Percentiles rank a stretch among this genome's conserved stretches.
Conservation (phyloP, 345 rosid genomes). For the Acer negundo region DNA sequence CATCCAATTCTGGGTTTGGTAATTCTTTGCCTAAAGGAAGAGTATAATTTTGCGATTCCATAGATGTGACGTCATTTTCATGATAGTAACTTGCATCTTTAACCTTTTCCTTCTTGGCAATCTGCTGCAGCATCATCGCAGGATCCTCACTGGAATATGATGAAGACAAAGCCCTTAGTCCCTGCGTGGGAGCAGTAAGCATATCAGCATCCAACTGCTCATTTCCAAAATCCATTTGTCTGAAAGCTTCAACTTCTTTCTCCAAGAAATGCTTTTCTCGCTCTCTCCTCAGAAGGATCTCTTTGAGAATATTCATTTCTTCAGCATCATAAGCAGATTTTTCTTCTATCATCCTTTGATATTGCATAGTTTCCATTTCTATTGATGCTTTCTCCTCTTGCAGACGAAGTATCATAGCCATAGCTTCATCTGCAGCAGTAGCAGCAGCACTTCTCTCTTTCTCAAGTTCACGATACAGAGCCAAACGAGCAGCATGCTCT, state of each 20-base stretch:
- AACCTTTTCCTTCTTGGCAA: slow-evolving; percentile 30
- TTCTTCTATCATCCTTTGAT: slow-evolving; percentile 76
- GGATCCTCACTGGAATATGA: slow-evolving; percentile 30
- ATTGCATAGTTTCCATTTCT: slow-evolving; percentile 75
- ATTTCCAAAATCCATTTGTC: slow-evolving; percentile 42
- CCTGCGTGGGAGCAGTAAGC: slow-evolving; percentile 10
- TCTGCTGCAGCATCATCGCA: slow-evolving; percentile 17
- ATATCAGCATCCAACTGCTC: slow-evolving; percentile 43
- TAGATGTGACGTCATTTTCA: slow-evolving; percentile 29
- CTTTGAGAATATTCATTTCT: slow-evolving; percentile 77
- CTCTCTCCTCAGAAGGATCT: slow-evolving; percentile 69
- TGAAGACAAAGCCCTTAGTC: slow-evolving; percentile 27
- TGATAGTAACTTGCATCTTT: slow-evolving; percentile 21
- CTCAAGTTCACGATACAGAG: slow-evolving; percentile 64
- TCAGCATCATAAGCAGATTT: slow-evolving; percentile 73
- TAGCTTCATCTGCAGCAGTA: slow-evolving; percentile 73
- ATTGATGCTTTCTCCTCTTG: slow-evolving; percentile 69
- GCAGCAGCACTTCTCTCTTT: slow-evolving; percentile 80
- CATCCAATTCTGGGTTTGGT: slow-evolving; percentile 37
- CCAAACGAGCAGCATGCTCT: slow-evolving; percentile 43
- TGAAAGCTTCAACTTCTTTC: slow-evolving; percentile 63
- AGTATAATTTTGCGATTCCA: slow-evolving; percentile 24
- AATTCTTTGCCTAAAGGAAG: slow-evolving; percentile 46
- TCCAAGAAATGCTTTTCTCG: slow-evolving; percentile 68
- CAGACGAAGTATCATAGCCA: slow-evolving; percentile 63